A percentile compares a stretch with the other conserved stretches of the same genome.
Conservation (phyloP, 139 green algal genomes). For the Spirogloea muscicola region DNA sequence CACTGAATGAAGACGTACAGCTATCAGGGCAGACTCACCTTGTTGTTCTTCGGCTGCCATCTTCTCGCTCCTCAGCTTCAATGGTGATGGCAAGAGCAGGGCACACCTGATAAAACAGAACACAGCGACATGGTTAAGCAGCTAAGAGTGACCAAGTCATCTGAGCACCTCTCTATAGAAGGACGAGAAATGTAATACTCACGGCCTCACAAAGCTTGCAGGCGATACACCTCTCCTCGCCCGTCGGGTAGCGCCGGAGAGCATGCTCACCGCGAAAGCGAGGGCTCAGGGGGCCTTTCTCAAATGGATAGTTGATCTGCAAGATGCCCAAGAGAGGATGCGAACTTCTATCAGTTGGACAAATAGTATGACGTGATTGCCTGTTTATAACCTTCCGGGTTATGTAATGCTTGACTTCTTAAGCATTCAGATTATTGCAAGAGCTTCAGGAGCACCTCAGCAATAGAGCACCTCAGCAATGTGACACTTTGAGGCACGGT, state of each 20-base stretch:
- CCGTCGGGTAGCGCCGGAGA: constrained; percentile 89
- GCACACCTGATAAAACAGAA: constrained; percentile 40
- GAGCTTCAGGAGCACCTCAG: too few relatives aligned
- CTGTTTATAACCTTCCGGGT: too few relatives aligned
- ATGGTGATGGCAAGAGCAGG: constrained; percentile 96
- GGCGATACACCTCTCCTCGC: constrained; percentile 98
- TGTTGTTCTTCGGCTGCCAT: constrained; percentile 84
- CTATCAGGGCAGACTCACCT: constrained; percentile 46
- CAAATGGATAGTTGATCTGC: constrained; percentile 96
- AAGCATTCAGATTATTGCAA: too few relatives aligned
- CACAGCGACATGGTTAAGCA: background rate
- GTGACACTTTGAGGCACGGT: too few relatives aligned
- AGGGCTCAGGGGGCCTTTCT: constrained; percentile 88
- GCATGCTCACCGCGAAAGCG: constrained; percentile 95
- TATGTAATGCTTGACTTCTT: too few relatives aligned
- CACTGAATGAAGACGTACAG: too few relatives aligned
- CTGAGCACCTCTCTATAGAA: background rate
- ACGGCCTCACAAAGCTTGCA: constrained; percentile 98
- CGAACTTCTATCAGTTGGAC: background rate
- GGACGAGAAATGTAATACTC: background rate
- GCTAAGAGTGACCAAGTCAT: background rate
- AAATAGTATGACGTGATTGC: background rate
- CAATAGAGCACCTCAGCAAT: too few relatives aligned
- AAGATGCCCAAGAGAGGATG: background rate
- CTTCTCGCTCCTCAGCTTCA: constrained; percentile 97